phyloP scores from a whole-genome alignment of 331 rosid species.

The Ulmus americana region DNA sequence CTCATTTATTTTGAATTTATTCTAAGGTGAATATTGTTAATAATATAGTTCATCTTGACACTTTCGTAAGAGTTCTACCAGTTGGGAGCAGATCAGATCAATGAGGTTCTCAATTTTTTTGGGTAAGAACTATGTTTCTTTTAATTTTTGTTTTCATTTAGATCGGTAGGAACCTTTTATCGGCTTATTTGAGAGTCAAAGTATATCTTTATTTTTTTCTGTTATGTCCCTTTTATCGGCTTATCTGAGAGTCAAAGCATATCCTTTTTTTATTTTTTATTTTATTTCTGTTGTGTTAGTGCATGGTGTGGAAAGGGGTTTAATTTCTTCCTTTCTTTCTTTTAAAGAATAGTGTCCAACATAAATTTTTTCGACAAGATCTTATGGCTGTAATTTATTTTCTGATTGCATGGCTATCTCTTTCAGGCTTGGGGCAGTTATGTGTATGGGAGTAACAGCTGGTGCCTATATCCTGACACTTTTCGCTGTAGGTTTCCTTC shows the following conservation, averaged over 20 bases:
- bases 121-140: constrained; percentile 37
- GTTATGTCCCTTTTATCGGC: background rate
- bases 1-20: background rate
- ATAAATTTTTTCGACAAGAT: constrained; percentile 11
- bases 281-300: constrained; percentile 5
- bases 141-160: background rate
- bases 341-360: background rate
- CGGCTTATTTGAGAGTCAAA: background rate
- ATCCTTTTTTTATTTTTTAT: too few relatives aligned
- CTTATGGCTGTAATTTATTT: constrained; percentile 9
- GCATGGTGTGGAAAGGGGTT: background rate
- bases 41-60: constrained; percentile 57
- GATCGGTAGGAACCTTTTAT: background rate
- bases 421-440: constrained; percentile 89
- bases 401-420: constrained; percentile 21
- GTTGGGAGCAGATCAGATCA: constrained; percentile 94
- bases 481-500: constrained; percentile 64
- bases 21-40: constrained; percentile 30
- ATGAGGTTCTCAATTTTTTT: constrained; percentile 78
- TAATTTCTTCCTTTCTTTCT: background rate
- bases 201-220: constrained; percentile 1
- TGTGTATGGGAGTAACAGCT: constrained; percentile 96
- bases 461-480: constrained; percentile 83
- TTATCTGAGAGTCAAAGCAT: background rate
- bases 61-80: constrained; percentile 79